These are phyloP conservation scores for Xylaria sp. DNA, from an alignment of 2,329 filamentous ascomycete genomes.

Conservation along the genomic window DNA sequence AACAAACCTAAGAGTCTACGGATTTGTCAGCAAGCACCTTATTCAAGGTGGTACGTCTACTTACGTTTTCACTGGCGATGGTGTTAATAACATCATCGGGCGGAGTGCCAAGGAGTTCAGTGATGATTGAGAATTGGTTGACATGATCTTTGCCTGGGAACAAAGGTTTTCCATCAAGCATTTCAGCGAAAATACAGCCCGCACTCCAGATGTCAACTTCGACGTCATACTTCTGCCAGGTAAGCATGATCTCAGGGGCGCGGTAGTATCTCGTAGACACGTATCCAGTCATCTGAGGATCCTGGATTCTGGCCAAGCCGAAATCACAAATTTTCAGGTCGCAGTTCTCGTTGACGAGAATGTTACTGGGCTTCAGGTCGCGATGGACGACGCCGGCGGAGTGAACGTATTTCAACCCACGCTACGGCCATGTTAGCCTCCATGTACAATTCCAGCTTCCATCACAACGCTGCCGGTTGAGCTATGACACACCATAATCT, in stretches of 20 bases:
- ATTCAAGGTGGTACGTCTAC: conserved; percentile 47
- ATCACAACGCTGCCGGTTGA: neutral
- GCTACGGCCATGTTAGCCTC: conserved; percentile 62
- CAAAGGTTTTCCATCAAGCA: conserved; percentile 97
- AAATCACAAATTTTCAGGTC: conserved; percentile 99
- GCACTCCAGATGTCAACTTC: conserved; percentile 99
- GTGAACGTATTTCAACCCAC: conserved; percentile 98
- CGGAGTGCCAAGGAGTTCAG: conserved; percentile 93
- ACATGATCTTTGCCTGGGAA: conserved; percentile 99
- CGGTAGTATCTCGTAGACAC: conserved; percentile 99
- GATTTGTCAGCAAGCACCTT: conserved; percentile 36
- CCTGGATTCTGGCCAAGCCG: conserved; percentile 94
- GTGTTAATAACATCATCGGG: conserved; percentile 99
- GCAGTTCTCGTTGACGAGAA: conserved; percentile 99
- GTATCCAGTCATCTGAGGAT: conserved; percentile 99
- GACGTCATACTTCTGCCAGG: conserved; percentile 99
- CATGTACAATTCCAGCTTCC: neutral
- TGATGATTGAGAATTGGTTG: conserved; percentile 99
- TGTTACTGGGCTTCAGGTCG: conserved; percentile 98
- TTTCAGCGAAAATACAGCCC: conserved; percentile 98
- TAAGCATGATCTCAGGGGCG: conserved; percentile 99
- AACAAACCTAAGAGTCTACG: conserved; percentile 91
- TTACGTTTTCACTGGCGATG: conserved; percentile 96
- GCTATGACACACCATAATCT: conserved; percentile 81
- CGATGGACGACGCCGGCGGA: conserved; percentile 97